Evolutionary conservation across 768 basidiomycete genomes (phyloP), one percentile per base, ranked within the genome.

Genomic region (Phallus indusiatus): DNA sequence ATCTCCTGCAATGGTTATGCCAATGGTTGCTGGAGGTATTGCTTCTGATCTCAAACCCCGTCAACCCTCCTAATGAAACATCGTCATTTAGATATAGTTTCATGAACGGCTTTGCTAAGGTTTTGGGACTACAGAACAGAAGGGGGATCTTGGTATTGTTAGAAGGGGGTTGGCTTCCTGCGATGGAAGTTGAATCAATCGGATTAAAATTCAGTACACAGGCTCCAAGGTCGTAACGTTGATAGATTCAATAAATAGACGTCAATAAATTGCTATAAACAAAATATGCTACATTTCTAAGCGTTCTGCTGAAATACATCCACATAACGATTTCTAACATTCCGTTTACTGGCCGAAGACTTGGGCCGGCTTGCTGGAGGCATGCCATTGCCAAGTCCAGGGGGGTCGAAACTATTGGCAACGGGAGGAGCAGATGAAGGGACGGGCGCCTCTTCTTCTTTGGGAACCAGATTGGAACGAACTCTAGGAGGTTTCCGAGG

Each of bases 251-350:
- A 28, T 28, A 28, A 28, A 28, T 28, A 28, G 4, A 28, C 7
- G 28, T 14, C 14, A 51, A 51, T 24, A 21, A 24, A 35, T 59
- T 59, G 24, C 50, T 36, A 36, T 16, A 16, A 59, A 51, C 24
- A 22, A 56, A 49, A 35, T 51, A 59, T 51, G 57, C 57, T 59
- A 59, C 52, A 52, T 20, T 42, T 53, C 53, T 42, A 51, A 51
- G 53, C 37, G 34, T 77, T 76, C 65, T 85, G 79, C 63, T 87
- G 84, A 71, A 94, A 85, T n/a, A 94, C 86, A 67, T 94, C 91
- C 2, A 96, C 92, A 68, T 96, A 96, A 62, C 90, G 83, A 68
- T 76, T 88, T 57, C 91, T 81, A 57, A 89, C 73, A 63, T 84
- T 86, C 61, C 86, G 85, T 73, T 90, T 94, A 22, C 83, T 78